Evolutionary conservation across 306 rosid genomes (phyloP).

Genomic region (Vicia faba): DNA sequence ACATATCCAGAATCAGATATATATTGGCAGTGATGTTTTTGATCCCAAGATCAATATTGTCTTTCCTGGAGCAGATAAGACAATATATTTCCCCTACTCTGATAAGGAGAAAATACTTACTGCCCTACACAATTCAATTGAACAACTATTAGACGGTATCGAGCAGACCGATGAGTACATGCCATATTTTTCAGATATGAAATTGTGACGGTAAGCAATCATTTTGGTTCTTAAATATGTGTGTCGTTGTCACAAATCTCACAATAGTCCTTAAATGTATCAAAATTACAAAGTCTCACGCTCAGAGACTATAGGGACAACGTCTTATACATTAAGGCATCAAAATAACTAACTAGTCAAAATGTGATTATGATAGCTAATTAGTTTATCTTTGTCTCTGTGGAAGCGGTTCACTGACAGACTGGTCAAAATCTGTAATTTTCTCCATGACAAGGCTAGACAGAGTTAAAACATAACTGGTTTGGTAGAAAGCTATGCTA

Average conservation of each 20-base stretch:
- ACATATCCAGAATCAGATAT: too few relatives aligned
- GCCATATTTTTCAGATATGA: slow-evolving; percentile 40
- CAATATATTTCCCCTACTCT: slow-evolving; percentile 82
- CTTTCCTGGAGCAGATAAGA: slow-evolving; percentile 95
- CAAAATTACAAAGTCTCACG: too few relatives aligned
- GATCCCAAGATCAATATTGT: slow-evolving; percentile 98
- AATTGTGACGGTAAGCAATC: too few relatives aligned
- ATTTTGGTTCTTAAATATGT: too few relatives aligned
- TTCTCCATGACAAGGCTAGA: slow-evolving; percentile 95
- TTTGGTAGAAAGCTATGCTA: slow-evolving; percentile 78
- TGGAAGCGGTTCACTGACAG: slow-evolving; percentile 68
- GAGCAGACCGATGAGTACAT: slow-evolving; percentile 67
- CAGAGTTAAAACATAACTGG: slow-evolving; percentile 79
- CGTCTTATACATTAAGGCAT: too few relatives aligned
- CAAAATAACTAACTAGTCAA: too few relatives aligned
- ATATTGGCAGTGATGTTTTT: slow-evolving; percentile 91
- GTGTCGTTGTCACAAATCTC: too few relatives aligned
- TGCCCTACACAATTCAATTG: slow-evolving; percentile 75
- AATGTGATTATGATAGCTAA: neutral
- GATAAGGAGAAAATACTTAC: slow-evolving; percentile 78
- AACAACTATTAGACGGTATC: slow-evolving; percentile 62
- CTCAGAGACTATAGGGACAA: too few relatives aligned
- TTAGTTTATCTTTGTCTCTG: slow-evolving; percentile 33
- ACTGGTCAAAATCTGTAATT: slow-evolving; percentile 78
- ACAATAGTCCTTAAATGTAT: too few relatives aligned